Base-by-base conservation (phyloP, 202 grass and related monocot genomes). In the Cymbopogon flexuosus region DNA sequence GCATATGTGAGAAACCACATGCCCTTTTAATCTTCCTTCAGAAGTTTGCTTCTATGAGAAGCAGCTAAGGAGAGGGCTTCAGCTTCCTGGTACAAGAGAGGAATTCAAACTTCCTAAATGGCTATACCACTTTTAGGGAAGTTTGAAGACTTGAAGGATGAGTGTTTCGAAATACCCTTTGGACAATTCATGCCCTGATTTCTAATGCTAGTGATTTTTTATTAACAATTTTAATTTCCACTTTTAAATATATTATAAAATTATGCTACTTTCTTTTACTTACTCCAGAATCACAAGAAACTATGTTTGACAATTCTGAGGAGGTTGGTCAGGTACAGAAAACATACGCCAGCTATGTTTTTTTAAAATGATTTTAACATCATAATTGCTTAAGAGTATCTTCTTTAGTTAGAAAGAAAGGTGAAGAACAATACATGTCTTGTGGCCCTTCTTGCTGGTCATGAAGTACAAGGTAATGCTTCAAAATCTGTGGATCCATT, bases 401-500 rank as follows among this genome's bases (percentile, higher is more conserved):
- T 23, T 43, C 52, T 70, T 42, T 72, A 64, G 41, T 45, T 51
- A 79, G 22, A 43, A 21, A 46, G 79, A 54, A 18, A 43, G 77
- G 64, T 72, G 76, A 83, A 68, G 66, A 90, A 78, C 47, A 83
- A 61, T 94, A 99, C 96, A 84, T 99, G 54, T 99, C 96, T 85
- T 88, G 83, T 73, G 96, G 79, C 56, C 96, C 90, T 51, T 99
- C 92, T 96, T 93, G 90, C 70, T 90, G 91, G 77, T 99, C 96
- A 87, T 99, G 96, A 72, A 99, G 89, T 68, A 99, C 78, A 57
- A 99, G 82, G 79, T 96, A 93, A 86, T 96, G 92, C 75, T 99
- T 99, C 78, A 96, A 84, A 89, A 99, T 87, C 62, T 99, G 93
- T 16, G 90, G 96, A 83, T 93, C 96, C 96, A 99, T 96, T 45